These are phyloP conservation scores for Fistulifera pelliculosa DNA, from an alignment of 108 stramenopile species.

Conservation along the genomic window DNA sequence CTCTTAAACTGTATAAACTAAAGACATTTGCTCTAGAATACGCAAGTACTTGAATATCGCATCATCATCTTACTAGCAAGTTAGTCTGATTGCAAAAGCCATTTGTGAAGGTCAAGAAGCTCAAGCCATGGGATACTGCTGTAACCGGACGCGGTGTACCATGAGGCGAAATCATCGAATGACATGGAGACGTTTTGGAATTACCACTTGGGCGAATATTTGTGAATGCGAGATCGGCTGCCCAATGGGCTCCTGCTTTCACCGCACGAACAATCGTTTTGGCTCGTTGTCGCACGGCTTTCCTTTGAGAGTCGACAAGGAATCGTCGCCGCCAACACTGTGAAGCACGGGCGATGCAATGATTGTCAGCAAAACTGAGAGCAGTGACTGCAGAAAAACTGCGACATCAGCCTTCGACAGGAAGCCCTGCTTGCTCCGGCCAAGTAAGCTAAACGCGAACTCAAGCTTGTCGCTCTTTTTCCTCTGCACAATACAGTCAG, in stretches of 20 bases:
- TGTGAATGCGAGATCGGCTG: conserved; percentile 54
- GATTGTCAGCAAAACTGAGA: conserved; percentile 61
- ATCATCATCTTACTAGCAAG: too few relatives aligned
- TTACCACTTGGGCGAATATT: conserved; percentile 10
- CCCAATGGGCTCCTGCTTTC: conserved; percentile 74
- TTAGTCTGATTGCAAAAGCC: conserved; percentile 24
- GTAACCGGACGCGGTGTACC: conserved; percentile 83
- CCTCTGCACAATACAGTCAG: conserved; percentile 81
- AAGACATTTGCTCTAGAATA: too few relatives aligned
- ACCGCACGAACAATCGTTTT: conserved; percentile 45
- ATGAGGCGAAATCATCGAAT: conserved; percentile 89
- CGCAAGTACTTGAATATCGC: too few relatives aligned
- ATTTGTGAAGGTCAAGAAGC: conserved; percentile 78
- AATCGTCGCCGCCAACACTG: conserved; percentile 21
- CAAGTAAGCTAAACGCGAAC: conserved; percentile 79
- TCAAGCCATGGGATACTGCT: conserved; percentile 83
- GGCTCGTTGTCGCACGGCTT: conserved; percentile 31
- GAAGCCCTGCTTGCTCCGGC: conserved; percentile 49
- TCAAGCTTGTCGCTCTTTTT: conserved; percentile 89
- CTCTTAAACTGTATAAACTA: too few relatives aligned
- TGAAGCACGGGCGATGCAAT: conserved; percentile 37
- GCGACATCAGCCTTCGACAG: conserved; percentile 47
- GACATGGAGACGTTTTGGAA: conserved; percentile 20
- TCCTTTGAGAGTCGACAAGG: conserved; percentile 30
- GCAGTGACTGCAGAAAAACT: conserved; percentile 68